phyloP scores from a whole-genome alignment of 164 flowering plant species.

The Stephania yunnanensis region DNA sequence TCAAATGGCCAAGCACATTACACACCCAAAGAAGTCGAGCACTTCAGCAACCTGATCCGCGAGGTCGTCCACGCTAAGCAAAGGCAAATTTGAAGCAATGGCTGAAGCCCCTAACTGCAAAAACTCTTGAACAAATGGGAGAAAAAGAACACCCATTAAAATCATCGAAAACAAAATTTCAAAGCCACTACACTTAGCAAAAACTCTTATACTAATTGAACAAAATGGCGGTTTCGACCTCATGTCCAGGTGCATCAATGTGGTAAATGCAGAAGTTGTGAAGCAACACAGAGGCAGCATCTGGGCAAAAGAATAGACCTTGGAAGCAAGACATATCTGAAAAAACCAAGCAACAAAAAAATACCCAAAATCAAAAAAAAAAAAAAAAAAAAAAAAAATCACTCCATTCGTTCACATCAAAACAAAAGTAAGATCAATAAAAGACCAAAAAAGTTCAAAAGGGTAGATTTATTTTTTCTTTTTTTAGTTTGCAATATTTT shows the following conservation, averaged over 20 bases:
- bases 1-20: slow-evolving; percentile 1
- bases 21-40: slow-evolving; percentile 54
- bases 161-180: not conserved
- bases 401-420: too few species aligned
- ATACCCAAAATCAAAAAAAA: slow-evolving; percentile 5
- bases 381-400: not conserved
- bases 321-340: slow-evolving; percentile 63
- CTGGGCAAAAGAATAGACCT: slow-evolving; percentile 58
- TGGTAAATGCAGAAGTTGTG: slow-evolving; percentile 72
- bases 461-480: not conserved
- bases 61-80: slow-evolving; percentile 49
- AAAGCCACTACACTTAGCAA: not conserved
- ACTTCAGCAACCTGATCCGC: slow-evolving; percentile 66
- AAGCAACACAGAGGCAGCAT: slow-evolving; percentile 61
- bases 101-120: slow-evolving; percentile 60
- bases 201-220: not conserved
- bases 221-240: slow-evolving; percentile 36
- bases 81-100: slow-evolving; percentile 40
- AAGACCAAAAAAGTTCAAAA: not conserved
- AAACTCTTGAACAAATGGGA: slow-evolving; percentile 31
- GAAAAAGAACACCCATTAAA: slow-evolving; percentile 15
- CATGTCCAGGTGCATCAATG: slow-evolving; percentile 64
- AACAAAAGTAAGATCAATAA: not conserved
- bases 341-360: not conserved
- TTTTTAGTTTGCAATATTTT: not conserved